Evolutionary conservation across 257 asterid genomes (phyloP).

Genomic region (Coffea eugenioides): DNA sequence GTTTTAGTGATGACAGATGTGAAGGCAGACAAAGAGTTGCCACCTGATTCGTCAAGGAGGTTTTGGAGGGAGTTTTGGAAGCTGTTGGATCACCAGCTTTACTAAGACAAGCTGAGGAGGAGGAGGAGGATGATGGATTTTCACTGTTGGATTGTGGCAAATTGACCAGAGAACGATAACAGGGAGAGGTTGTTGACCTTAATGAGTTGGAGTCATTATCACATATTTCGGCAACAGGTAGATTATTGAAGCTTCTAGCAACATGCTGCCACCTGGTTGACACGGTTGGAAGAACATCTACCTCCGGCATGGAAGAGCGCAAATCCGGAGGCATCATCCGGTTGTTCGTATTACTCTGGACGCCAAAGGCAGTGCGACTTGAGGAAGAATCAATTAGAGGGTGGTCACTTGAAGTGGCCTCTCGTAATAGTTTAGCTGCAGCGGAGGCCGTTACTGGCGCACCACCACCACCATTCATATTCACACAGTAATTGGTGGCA

Average conservation of each 20-base stretch:
- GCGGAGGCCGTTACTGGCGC: slow-evolving; percentile 34
- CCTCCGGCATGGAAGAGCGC: slow-evolving; percentile 55
- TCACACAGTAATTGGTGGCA: slow-evolving; percentile 19
- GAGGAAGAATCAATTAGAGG: not conserved
- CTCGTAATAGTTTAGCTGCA: slow-evolving; percentile 71
- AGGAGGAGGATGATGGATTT: slow-evolving; percentile 15
- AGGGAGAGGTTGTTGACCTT: slow-evolving; percentile 22
- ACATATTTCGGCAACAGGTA: slow-evolving; percentile 12
- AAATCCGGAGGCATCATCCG: slow-evolving; percentile 28
- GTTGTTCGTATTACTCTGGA: slow-evolving; percentile 15
- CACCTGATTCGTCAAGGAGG: slow-evolving; percentile 27
- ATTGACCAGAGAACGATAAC: slow-evolving; percentile 50
- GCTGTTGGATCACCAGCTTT: slow-evolving; percentile 16
- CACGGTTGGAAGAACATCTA: slow-evolving; percentile 24
- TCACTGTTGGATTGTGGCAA: slow-evolving; percentile 25
- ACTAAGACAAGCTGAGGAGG: slow-evolving; percentile 20
- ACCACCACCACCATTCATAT: slow-evolving; percentile 23
- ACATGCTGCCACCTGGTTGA: slow-evolving; percentile 36
- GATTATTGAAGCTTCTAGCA: slow-evolving; percentile 35
- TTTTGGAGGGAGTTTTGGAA: slow-evolving; percentile 22
- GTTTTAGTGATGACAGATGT: slow-evolving; percentile 51
- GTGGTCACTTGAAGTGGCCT: slow-evolving; percentile 44
- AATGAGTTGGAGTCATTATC: slow-evolving; percentile 38
- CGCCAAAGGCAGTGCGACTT: slow-evolving; percentile 40
- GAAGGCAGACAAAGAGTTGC: slow-evolving; percentile 62